These are phyloP conservation scores for Lactarius sanguifluus DNA, from an alignment of 768 basidiomycete species.

Conservation along the genomic window DNA sequence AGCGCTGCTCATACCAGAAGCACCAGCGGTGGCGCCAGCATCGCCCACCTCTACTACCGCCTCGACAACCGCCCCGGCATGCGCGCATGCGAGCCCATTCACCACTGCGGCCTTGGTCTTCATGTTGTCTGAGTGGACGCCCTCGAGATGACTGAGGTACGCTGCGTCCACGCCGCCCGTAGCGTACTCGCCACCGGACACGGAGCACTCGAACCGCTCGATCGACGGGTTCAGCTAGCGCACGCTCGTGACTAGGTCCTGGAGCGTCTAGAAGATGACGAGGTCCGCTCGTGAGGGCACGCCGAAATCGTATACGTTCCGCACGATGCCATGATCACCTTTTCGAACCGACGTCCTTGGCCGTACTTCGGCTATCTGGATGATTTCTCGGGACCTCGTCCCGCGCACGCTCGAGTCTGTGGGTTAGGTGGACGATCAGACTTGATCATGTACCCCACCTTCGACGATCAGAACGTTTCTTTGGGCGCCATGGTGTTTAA, in stretches of 20 bases:
- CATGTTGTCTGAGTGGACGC: constrained; percentile 76
- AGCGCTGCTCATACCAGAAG: constrained; percentile 23
- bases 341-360: constrained; percentile 98
- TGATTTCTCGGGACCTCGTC: constrained; percentile 97
- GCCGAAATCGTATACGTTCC: constrained; percentile 98
- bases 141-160: constrained; percentile 76
- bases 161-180: constrained; percentile 87
- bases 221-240: constrained; percentile 80
- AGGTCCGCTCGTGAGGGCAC: constrained; percentile 94
- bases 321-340: constrained; percentile 94
- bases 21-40: background rate
- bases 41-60: constrained; percentile 38
- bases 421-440: constrained; percentile 20
- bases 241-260: constrained; percentile 84
- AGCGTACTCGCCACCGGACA: constrained; percentile 95
- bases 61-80: constrained; percentile 31
- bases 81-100: constrained; percentile 35
- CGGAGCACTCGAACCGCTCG: constrained; percentile 87
- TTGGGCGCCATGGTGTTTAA: constrained; percentile 97
- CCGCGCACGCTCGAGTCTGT: constrained; percentile 97
- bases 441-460: constrained; percentile 49
- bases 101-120: constrained; percentile 49
- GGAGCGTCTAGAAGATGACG: constrained; percentile 87
- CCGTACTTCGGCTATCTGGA: constrained; percentile 71
- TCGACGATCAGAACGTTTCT: constrained; percentile 93